phyloP scores from a whole-genome alignment of 352 stramenopile species.

The Synura sp. region DNA sequence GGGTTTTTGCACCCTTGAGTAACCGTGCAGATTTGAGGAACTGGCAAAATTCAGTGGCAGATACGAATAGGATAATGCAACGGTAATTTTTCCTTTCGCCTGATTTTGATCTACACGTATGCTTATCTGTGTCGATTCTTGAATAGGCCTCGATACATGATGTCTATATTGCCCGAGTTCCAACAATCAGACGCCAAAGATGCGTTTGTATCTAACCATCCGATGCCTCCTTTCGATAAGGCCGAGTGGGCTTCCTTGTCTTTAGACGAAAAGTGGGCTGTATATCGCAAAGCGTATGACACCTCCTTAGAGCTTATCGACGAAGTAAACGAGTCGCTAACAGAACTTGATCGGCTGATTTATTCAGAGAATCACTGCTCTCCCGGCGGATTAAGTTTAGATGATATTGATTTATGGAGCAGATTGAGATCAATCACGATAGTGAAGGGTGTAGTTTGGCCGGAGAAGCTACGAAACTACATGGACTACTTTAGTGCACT shows the following conservation, averaged over 20 bases:
- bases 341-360: slow-evolving; percentile 65
- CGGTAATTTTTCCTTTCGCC: no score
- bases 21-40: slow-evolving; percentile 61
- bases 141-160: slow-evolving; percentile 65
- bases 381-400: slow-evolving; percentile 61
- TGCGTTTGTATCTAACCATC: slow-evolving; percentile 71
- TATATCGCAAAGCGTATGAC: not conserved
- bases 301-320: slow-evolving; percentile 51
- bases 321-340: slow-evolving; percentile 61
- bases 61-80: no score
- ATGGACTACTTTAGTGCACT: slow-evolving; percentile 62
- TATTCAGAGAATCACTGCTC: slow-evolving; percentile 61
- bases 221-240: slow-evolving; percentile 64
- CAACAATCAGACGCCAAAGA: slow-evolving; percentile 60
- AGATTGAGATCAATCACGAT: slow-evolving; percentile 66
- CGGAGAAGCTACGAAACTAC: slow-evolving; percentile 58
- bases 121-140: slow-evolving; percentile 58
- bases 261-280: slow-evolving; percentile 41
- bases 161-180: slow-evolving; percentile 66
- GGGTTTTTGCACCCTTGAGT: slow-evolving; percentile 53
- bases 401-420: slow-evolving; percentile 69
- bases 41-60: no score
- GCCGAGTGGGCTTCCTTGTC: slow-evolving; percentile 54
- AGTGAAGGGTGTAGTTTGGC: slow-evolving; percentile 61
- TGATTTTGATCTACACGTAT: no score